Percentiles rank a stretch among this genome's conserved stretches.
Conservation (phyloP, 352 stramenopile species). For the Globisporangium yorkense region DNA sequence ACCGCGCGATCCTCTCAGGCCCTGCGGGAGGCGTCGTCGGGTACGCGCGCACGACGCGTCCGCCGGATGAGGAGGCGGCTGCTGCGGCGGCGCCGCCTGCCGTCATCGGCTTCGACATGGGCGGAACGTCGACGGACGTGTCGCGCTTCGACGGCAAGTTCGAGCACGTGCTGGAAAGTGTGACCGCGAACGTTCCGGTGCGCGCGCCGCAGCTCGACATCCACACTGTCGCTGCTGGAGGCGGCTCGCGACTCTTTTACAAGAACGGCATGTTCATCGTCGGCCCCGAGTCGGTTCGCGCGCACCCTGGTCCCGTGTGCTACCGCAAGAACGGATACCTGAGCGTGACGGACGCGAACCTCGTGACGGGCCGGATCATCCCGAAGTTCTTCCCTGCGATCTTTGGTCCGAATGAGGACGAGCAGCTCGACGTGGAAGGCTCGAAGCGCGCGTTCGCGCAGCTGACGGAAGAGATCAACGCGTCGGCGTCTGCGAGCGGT, state of each 20-base stretch:
- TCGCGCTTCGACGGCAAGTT: slow-evolving; percentile 95
- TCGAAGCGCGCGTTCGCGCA: slow-evolving; percentile 89
- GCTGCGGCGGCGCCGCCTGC: slow-evolving; percentile 23
- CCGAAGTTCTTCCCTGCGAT: slow-evolving; percentile 98
- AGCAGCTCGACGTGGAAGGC: slow-evolving; percentile 95
- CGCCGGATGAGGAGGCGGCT: slow-evolving; percentile 23
- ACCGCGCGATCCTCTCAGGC: slow-evolving; percentile 92
- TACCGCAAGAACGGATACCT: slow-evolving; percentile 97
- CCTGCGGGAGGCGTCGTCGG: slow-evolving; percentile 95
- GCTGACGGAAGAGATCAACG: slow-evolving; percentile 88
- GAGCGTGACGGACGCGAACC: slow-evolving; percentile 98
- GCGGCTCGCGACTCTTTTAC: slow-evolving; percentile 96
- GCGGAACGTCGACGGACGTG: slow-evolving; percentile 97
- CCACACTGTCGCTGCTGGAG: slow-evolving; percentile 97
- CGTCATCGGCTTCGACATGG: slow-evolving; percentile 99
- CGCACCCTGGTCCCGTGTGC: slow-evolving; percentile 95
- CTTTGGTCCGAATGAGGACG: slow-evolving; percentile 97
- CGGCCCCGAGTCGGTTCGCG: slow-evolving; percentile 95
- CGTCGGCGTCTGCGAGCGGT: slow-evolving; percentile 43
- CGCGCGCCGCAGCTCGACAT: slow-evolving; percentile 98
- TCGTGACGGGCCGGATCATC: slow-evolving; percentile 96
- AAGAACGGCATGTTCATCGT: slow-evolving; percentile 97
- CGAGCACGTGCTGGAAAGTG: slow-evolving; percentile 98
- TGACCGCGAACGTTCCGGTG: slow-evolving; percentile 97
- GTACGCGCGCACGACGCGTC: slow-evolving; percentile 92